Percentiles rank a stretch among this genome's conserved stretches.
Conservation (phyloP, 805 yeast species). For the Hanseniaspora mollemarum region DNA sequence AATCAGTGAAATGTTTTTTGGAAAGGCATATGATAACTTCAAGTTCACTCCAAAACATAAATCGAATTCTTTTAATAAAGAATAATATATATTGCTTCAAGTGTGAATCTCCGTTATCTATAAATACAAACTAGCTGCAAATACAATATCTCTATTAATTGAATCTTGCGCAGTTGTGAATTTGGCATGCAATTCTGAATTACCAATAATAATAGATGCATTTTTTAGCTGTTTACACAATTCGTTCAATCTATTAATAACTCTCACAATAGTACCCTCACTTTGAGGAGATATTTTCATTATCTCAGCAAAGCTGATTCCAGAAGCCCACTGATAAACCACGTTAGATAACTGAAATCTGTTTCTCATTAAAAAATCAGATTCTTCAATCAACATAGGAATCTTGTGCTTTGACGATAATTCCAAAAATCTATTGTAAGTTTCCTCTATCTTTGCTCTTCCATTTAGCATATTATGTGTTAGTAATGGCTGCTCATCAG, state of each 20-base stretch:
- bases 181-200: conserved; percentile 74
- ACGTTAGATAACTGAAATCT: conserved; percentile 86
- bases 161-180: conserved; percentile 88
- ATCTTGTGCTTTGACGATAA: conserved; percentile 61
- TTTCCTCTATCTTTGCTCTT: conserved; percentile 51
- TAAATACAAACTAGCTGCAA: conserved; percentile 86
- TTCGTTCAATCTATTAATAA: conserved; percentile 86
- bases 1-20: conserved; percentile 87
- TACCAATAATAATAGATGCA: conserved; percentile 91
- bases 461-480: conserved; percentile 78
- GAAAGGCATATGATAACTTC: conserved; percentile 66
- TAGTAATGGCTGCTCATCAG: conserved; percentile 47
- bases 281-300: conserved; percentile 81
- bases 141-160: conserved; percentile 92
- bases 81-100: not conserved
- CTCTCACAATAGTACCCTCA: conserved; percentile 95
- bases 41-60: conserved; percentile 88
- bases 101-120: conserved; percentile 24
- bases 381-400: conserved; percentile 69
- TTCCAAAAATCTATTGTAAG: conserved; percentile 50
- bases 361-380: conserved; percentile 67
- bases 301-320: conserved; percentile 79
- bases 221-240: conserved; percentile 87
- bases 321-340: conserved; percentile 97
- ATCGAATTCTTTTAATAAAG: conserved; percentile 53